Conservation (phyloP, 208 protist species). For the Crithidia bombi region DNA sequence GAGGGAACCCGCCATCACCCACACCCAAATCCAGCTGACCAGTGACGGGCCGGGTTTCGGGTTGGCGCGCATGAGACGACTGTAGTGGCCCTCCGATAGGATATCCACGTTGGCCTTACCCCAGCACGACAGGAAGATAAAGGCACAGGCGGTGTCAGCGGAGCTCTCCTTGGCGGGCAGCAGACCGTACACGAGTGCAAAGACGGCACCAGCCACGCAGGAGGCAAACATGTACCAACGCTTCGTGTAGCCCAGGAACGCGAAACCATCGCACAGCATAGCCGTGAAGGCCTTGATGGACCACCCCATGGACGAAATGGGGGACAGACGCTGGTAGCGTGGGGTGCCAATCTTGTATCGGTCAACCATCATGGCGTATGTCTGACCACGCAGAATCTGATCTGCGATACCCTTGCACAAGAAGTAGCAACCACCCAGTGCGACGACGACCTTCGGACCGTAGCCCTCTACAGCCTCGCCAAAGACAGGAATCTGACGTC, state of each 20-base stretch:
- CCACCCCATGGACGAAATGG: constrained; percentile 58
- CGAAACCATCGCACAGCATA: constrained; percentile 68
- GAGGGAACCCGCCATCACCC: constrained; percentile 51
- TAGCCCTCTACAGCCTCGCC: constrained; percentile 45
- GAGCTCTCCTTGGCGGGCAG: too few species aligned
- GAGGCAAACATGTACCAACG: constrained; percentile 73
- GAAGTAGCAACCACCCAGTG: too few species aligned
- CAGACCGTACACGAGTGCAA: constrained; percentile 50
- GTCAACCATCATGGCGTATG: constrained; percentile 55
- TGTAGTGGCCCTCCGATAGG: constrained; percentile 82
- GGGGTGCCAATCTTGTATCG: constrained; percentile 39
- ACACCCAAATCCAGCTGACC: constrained; percentile 77
- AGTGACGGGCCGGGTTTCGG: constrained; percentile 54
- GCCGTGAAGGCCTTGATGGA: constrained; percentile 72
- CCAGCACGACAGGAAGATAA: constrained; percentile 63
- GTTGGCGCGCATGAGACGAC: constrained; percentile 52
- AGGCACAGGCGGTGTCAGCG: constrained; percentile 40
- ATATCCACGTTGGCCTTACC: constrained; percentile 79
- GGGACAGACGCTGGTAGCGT: constrained; percentile 59
- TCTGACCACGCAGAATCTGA: constrained; percentile 44
- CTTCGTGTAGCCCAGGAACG: constrained; percentile 77
- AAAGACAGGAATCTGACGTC: constrained; percentile 48
- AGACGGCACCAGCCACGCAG: constrained; percentile 44
- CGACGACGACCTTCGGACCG: constrained; percentile 37
- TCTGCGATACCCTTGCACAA: constrained; percentile 60